phyloP scores from a whole-genome alignment of 257 asterid species.

The Plantago elongata region DNA sequence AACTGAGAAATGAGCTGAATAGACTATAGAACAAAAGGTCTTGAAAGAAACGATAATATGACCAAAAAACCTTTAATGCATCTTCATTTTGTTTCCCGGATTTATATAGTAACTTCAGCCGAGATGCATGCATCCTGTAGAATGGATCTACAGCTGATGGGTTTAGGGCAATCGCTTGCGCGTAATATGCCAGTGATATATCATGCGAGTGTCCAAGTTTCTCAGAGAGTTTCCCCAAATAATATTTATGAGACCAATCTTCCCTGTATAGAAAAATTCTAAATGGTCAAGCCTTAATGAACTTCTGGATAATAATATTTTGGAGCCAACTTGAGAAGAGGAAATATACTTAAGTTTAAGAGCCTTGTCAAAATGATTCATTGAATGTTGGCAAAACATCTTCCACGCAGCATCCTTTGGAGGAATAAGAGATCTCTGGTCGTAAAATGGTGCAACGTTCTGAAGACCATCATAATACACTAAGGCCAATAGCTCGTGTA shows the following conservation, averaged over 20 bases:
- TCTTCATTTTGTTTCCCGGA: conserved; percentile 66
- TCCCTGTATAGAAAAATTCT: conserved; percentile 48
- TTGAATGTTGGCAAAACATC: conserved; percentile 79
- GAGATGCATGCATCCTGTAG: conserved; percentile 97
- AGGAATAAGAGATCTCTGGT: conserved; percentile 75
- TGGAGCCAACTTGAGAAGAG: conserved; percentile 24
- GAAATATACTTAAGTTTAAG: conserved; percentile 60
- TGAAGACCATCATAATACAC: conserved; percentile 96
- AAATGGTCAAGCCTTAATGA: conserved; percentile 18
- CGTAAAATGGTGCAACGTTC: conserved; percentile 95
- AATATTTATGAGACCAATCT: conserved; percentile 97
- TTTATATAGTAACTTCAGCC: conserved; percentile 79
- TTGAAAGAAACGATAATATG: conserved; percentile 11
- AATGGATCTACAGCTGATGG: conserved; percentile 95
- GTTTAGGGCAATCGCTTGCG: conserved; percentile 76
- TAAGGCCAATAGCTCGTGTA: conserved; percentile 89
- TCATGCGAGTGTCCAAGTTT: conserved; percentile 76
- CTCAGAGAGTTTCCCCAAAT: conserved; percentile 88
- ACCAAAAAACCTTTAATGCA: conserved; percentile 59
- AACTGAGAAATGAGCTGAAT: background rate
- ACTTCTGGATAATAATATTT: conserved; percentile 24
- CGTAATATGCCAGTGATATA: conserved; percentile 63
- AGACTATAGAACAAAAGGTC: conserved; percentile 6
- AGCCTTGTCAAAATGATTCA: conserved; percentile 91
- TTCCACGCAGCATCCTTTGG: conserved; percentile 68